phyloP scores from a whole-genome alignment of 2,329 filamentous ascomycete genomes.

The Botrytis medusae region DNA sequence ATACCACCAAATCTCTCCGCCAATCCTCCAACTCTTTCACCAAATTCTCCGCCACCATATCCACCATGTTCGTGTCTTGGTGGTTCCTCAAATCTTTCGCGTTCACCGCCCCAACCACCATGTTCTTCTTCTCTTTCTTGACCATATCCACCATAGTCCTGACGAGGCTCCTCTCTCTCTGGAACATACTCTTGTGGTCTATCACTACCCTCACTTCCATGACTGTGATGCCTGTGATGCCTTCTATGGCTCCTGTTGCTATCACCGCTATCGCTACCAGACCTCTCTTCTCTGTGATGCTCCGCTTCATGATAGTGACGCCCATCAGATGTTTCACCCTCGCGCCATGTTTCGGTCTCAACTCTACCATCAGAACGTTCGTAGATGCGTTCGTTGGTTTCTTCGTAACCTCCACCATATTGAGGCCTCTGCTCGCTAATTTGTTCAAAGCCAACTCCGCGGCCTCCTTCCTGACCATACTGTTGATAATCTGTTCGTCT shows the following conservation, averaged over 20 bases:
- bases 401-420: constrained; percentile 57
- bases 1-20: constrained; percentile 19
- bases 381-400: constrained; percentile 56
- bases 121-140: constrained; percentile 15
- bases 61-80: constrained; percentile 24
- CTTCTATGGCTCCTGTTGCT: constrained; percentile 36
- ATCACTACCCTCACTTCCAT: constrained; percentile 23
- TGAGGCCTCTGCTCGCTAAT: constrained; percentile 53
- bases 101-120: constrained; percentile 27
- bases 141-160: constrained; percentile 28
- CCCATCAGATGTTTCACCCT: constrained; percentile 29
- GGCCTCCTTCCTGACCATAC: constrained; percentile 48
- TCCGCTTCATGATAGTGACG: constrained; percentile 27
- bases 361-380: constrained; percentile 41
- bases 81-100: constrained; percentile 22
- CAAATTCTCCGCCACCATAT: constrained; percentile 19
- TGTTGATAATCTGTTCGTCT: constrained; percentile 60
- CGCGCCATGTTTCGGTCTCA: constrained; percentile 33
- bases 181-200: constrained; percentile 26
- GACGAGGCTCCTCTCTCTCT: constrained; percentile 19
- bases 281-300: constrained; percentile 32
- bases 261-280: constrained; percentile 36
- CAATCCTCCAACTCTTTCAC: constrained; percentile 19
- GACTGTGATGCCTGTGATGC: constrained; percentile 34
- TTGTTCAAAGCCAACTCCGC: constrained; percentile 59